Evolutionary conservation across 2,329 filamentous ascomycete species (phyloP), one percentile per base, ranked within the genome.

Genomic region (Pestalotiopsis sp.): DNA sequence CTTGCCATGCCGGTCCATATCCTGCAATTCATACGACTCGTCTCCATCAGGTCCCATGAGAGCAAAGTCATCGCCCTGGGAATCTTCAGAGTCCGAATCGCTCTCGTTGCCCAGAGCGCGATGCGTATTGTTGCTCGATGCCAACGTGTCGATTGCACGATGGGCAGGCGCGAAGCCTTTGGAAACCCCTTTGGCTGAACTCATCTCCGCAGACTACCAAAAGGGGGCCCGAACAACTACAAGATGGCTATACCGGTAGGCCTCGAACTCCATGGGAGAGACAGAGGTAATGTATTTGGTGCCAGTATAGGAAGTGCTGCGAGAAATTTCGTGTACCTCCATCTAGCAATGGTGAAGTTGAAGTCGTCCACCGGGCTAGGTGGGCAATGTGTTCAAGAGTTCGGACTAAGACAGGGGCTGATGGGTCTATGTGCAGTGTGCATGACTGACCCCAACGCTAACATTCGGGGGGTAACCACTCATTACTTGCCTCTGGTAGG

Each of bases 21-120:
- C 64, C 57, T 71, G 69, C 38, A 71, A 55, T 45, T 71, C 69
- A 52, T 69, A 69, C 7, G 41, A 31, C 39, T 67, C 63, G 3
- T 23, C 58, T 27, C 36, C 59, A 6, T 49, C 66, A 36, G 36
- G 52, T 31, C 58, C 52, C 23, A 45, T 12, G 20, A 63, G 13
- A 23, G 12, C 25, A 27, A 58, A 23, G 38, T 59, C 60, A 7
- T 64, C 31, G 31, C 31, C 25, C 14, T 39, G 49, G 52, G 13
- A 41, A 60, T 70, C 57, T 25, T 64, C 69, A 59, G 36, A 36
- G 31, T 63, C 66, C 9, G 41, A 65, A 38, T 55, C 65, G 45
- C 59, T 61, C 31, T 65, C 62, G 58, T 25, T 64, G 25, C 60
- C 65, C 17, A 45, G 65, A 12, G 68, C 59, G 12, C 39, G 38